Percentiles rank a stretch among this genome's conserved stretches.
These are phyloP conservation scores for Calcarisporium arbuscula DNA, from an alignment of 2,329 filamentous ascomycete genomes.

Conservation along the genomic window DNA sequence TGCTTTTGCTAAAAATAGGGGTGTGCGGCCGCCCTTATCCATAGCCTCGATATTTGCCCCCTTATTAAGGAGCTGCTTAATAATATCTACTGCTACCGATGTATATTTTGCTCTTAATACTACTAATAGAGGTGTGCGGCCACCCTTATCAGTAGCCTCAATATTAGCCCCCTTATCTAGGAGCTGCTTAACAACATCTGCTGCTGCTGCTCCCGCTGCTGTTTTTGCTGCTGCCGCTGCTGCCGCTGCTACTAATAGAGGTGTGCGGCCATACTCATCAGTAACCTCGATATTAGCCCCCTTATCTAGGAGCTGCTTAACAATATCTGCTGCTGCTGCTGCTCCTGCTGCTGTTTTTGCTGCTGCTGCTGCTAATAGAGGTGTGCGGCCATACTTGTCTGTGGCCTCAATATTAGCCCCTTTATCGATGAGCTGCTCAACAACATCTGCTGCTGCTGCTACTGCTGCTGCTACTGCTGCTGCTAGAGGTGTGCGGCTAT, in stretches of 20 bases:
- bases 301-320: background rate
- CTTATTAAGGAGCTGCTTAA: background rate
- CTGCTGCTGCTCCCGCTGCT: background rate
- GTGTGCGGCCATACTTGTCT: background rate
- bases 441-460: no score
- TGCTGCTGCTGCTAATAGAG: background rate
- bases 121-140: background rate
- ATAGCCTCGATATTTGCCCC: no score
- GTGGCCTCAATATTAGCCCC: background rate
- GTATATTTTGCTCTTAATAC: background rate
- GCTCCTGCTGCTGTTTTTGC: no score
- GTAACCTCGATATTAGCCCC: background rate
- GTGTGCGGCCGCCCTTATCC: no score
- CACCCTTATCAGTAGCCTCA: background rate
- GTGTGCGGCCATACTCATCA: background rate
- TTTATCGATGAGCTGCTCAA: background rate
- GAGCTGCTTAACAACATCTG: background rate
- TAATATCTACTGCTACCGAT: background rate
- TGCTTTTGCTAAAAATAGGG: no score
- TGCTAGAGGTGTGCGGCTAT: background rate
- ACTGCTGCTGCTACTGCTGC: no score
- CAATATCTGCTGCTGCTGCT: no score
- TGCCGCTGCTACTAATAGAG: background rate
- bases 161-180: background rate
- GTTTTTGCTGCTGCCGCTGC: slow-evolving; percentile 1